Base-by-base conservation (phyloP, 192 early-diverging fungal genomes). In the Spizellomyces punctatus region DNA sequence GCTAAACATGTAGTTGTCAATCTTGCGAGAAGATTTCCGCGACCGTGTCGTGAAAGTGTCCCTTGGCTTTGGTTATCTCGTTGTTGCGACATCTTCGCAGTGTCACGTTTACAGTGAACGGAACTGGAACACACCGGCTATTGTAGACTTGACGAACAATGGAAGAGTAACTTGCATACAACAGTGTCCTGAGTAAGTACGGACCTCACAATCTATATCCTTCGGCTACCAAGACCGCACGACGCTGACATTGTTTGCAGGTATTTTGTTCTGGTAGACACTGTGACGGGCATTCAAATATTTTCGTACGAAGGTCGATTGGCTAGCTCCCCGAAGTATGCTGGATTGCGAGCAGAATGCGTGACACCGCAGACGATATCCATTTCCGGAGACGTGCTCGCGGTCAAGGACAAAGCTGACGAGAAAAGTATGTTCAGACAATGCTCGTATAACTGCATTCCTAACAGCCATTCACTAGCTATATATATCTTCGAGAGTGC, bases 91-190 rank as follows among this genome's bases (percentile, higher is more conserved):
- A 17, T 81, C 78, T 7, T 63, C 76, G 2, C 86, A 87, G 57
- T 87, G 86, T 67, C 86, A 87, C 63, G 63, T 87, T 19, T 86
- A 86, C 67, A 81, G 61, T 67, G 84, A 85, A 17, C 83, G 74
- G 21, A 87, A 87, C 73, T 87, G 86, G 86, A 87, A 87, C 66
- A 87, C 86, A 36, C 86, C 86, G 4, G 79, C 74, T 5, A 85
- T 87, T 56, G 72, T 86, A 10, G 86, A 87, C 59, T 52, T 87
- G 68, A 41, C 75, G 36, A 85, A 80, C 58, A 83, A 83, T 65
- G 86, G 86, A 27, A 72, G 86, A 36, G 86, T 87, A 10, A 80
- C 79, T 4, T 85, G 83, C 65, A 86, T 87, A 22, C 81, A 86
- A 72, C 86, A 87, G 70, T 79, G 77, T 41, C 52, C 76, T 4